Base-by-base conservation (phyloP, 805 yeast genomes). In the Kazachstania kunashirensis region DNA sequence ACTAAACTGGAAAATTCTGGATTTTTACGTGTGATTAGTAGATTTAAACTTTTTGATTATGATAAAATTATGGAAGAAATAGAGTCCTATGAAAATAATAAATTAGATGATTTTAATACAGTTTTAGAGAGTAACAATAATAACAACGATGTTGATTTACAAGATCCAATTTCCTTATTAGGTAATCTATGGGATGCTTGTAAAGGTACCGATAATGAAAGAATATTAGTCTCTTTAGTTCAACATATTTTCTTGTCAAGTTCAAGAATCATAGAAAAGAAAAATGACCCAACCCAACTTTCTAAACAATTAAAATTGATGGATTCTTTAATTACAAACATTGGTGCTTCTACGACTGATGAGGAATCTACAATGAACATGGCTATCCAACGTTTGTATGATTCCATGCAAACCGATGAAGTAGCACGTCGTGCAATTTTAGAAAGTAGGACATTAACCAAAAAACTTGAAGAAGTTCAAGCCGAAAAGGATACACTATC, bases 391-490 rank as follows among this genome's bases (percentile, higher is more conserved):
- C 66, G 79, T 38, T 67, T 92, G 29, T 70, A 75, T 41, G 78
- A 85, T 29, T 71, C 89, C 8, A 70, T 88, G 61, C 79, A 79
- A 48, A 84, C 96, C 0, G 97, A 92, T 57, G 95, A 85, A 40
- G 82, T 80, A 55, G 95, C 95, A 11, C 67, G 82, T 37, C 70
- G 81, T 36, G 94, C 96, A 40, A 71, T 65, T 4, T 15, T 53
- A 13, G 88, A 81, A 39, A 72, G 77, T 8, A 70, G 75, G 42
- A 76, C 71, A 12, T 68, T 77, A 28, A 64, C 68, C 5, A 65
- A 65, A 39, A 65, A 63, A 28, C 71, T 78, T 2, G 79, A 75
- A 33, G 62, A 59, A 40, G 37, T 48, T 15, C 46, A 48, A 31
- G 64, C 62, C 2, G 85, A 79, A 49, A 67, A 82, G 35, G 85